phyloP scores from a whole-genome alignment of 208 protist species.

The Crithidia expoeki region DNA sequence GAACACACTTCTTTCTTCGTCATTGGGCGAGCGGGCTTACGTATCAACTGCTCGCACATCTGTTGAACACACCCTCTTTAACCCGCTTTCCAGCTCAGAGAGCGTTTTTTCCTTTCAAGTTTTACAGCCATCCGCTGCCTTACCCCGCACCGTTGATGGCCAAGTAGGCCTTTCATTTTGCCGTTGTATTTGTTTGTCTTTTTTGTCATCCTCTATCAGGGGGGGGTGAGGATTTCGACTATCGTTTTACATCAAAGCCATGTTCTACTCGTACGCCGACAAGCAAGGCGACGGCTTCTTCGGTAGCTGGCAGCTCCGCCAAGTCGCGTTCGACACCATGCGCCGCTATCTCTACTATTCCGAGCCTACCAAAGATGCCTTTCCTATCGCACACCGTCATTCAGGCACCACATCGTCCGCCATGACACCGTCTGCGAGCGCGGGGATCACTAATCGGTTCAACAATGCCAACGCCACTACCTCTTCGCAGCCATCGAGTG shows the following conservation, averaged over 20 bases:
- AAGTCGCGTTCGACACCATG: slow-evolving; percentile 66
- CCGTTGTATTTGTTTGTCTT: not conserved
- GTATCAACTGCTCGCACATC: no score
- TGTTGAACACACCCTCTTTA: no score
- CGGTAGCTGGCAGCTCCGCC: slow-evolving; percentile 48
- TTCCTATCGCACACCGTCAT: slow-evolving; percentile 4
- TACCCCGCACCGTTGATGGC: no score
- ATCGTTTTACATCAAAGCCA: slow-evolving; percentile 15
- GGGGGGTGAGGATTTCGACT: not conserved
- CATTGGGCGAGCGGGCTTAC: no score
- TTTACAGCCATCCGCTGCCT: no score
- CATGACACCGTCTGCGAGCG: not conserved
- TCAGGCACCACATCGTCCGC: not conserved
- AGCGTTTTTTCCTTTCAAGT: no score
- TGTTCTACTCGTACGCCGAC: slow-evolving; percentile 69
- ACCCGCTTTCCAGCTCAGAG: no score
- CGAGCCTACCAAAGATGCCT: slow-evolving; percentile 18
- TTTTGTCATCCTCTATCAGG: no score
- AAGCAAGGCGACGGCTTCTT: slow-evolving; percentile 57
- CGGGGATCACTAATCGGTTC: not conserved
- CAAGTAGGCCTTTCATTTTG: no score
- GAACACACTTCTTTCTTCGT: no score
- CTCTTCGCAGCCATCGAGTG: not conserved
- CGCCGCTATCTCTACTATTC: slow-evolving; percentile 79
- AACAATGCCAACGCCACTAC: not conserved